Evolutionary conservation across 208 protist species (phyloP).

Genomic region (Strigomonas galati): DNA sequence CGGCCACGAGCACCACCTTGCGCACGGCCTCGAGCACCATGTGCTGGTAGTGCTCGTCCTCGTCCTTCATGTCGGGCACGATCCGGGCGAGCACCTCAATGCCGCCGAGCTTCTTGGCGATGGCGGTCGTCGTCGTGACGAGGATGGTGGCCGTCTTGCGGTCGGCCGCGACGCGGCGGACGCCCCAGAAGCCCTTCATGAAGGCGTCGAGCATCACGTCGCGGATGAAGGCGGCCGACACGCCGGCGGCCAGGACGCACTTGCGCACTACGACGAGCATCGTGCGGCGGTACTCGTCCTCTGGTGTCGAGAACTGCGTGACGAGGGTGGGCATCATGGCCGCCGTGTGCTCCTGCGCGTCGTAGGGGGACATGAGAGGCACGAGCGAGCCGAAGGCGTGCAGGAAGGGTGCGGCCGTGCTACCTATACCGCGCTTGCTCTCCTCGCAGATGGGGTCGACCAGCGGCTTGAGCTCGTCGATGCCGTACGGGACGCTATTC

Average conservation of each 20-base stretch:
- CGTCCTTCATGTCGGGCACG: constrained; percentile 98
- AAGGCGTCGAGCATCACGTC: constrained; percentile 89
- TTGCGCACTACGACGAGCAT: constrained; percentile 98
- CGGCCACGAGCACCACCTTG: constrained; percentile 67
- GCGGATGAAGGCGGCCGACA: constrained; percentile 92
- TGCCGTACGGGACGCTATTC: constrained; percentile 97
- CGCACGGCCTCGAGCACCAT: constrained; percentile 95
- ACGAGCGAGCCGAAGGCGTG: constrained; percentile 99
- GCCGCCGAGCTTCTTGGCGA: constrained; percentile 96
- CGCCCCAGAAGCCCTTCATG: constrained; percentile 94
- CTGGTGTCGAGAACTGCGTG: constrained; percentile 91
- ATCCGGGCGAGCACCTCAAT: constrained; percentile 92
- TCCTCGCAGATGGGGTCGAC: constrained; percentile 97
- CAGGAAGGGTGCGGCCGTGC: constrained; percentile 96
- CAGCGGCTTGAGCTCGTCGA: constrained; percentile 96
- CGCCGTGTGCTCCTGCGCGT: constrained; percentile 96
- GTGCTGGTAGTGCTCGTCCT: constrained; percentile 96
- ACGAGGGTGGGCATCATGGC: constrained; percentile 96
- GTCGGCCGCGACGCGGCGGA: constrained; percentile 96
- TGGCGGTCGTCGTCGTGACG: constrained; percentile 95
- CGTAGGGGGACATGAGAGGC: constrained; percentile 97
- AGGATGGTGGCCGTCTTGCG: constrained; percentile 90
- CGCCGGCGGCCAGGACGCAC: constrained; percentile 97
- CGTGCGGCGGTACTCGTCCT: constrained; percentile 99
- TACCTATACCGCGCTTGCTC: constrained; percentile 91